Evolutionary conservation across 1,284 basidiomycete species (phyloP), one percentile per base, ranked within the genome.

Genomic region (Pseudomicrostroma phylloplanum): DNA sequence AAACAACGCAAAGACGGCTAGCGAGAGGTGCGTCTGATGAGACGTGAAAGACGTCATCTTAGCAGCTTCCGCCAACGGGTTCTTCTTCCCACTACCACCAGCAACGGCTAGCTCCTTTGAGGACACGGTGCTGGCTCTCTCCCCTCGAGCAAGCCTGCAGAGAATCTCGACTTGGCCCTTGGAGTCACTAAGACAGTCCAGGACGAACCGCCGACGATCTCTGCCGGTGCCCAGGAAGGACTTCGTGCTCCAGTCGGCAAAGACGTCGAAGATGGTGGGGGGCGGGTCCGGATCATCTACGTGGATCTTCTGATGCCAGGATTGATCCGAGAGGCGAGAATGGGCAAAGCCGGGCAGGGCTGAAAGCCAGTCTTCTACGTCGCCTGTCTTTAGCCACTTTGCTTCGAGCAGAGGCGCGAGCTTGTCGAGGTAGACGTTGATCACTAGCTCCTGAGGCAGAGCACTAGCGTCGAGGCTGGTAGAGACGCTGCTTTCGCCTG

Each of bases 201-300:
- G 86, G 66, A 93, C 83, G 83, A 96, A 98, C 25, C 87, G 85
- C 68, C 89, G 86, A 9, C 94, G 88, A 72, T 92, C 90, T 51
- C 83, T 86, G 36, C 84, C 82, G 17, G 84, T 82, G 4, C 91
- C 92, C 39, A 87, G 85, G 15, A 85, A 86, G 4, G 91, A 92
- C 69, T 89, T 88, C 21, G 82, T 82, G 25, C 89, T 85, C 94
- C 94, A 98, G 11, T 86, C 84, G 46, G 93, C 90, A 43, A 96
- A 84, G 6, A 94, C 86, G 19, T 88, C 89, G 82, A 87, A 86
- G 51, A 98, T 89, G 2, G 92, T 96, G 40, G 92, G 92, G 23
- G 92, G 87, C 89, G 92, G 90, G 82, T 98, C 94, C 59, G 94
- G 93, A 82, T 97, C 92, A 49, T 87, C 85, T 41, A 97, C 90